Evolutionary conservation across 2,329 filamentous ascomycete species (phyloP).

Genomic region (Aspergillus sp.): DNA sequence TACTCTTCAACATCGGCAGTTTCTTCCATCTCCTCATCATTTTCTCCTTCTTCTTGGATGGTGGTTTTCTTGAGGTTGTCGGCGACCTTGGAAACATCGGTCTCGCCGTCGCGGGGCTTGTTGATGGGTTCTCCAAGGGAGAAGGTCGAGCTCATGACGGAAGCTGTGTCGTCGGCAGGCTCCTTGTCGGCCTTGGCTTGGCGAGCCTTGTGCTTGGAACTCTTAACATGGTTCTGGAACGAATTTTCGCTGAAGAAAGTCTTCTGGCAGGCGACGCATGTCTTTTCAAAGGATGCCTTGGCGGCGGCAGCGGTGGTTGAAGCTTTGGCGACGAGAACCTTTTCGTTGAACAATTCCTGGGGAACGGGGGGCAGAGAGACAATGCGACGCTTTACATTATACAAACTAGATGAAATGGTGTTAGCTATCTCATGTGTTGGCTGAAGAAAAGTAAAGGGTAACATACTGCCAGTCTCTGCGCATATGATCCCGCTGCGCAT

Average conservation of each 20-base stretch:
- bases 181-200: conserved; percentile 48
- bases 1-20: conserved; percentile 40
- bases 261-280: conserved; percentile 78
- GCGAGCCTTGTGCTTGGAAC: conserved; percentile 79
- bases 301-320: conserved; percentile 78
- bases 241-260: conserved; percentile 97
- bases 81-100: conserved; percentile 72
- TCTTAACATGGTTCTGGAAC: conserved; percentile 85
- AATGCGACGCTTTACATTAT: conserved; percentile 93
- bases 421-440: conserved; percentile 2
- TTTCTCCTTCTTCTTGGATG: conserved; percentile 49
- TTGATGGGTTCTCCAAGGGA: conserved; percentile 76
- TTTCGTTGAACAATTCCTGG: conserved; percentile 90
- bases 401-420: conserved; percentile 57
- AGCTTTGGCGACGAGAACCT: conserved; percentile 87
- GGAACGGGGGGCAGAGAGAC: conserved; percentile 85
- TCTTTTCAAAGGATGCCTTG: conserved; percentile 81
- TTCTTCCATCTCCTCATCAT: conserved; percentile 47
- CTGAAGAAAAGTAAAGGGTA: conserved; percentile 2
- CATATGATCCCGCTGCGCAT: conserved; percentile 93
- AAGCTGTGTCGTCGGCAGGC: conserved; percentile 64
- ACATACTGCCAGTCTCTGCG: conserved; percentile 97
- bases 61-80: conserved; percentile 68
- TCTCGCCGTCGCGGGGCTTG: conserved; percentile 58
- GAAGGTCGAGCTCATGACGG: conserved; percentile 85